Conservation (phyloP, 108 stramenopile genomes). For the Epithemia pelagica region DNA sequence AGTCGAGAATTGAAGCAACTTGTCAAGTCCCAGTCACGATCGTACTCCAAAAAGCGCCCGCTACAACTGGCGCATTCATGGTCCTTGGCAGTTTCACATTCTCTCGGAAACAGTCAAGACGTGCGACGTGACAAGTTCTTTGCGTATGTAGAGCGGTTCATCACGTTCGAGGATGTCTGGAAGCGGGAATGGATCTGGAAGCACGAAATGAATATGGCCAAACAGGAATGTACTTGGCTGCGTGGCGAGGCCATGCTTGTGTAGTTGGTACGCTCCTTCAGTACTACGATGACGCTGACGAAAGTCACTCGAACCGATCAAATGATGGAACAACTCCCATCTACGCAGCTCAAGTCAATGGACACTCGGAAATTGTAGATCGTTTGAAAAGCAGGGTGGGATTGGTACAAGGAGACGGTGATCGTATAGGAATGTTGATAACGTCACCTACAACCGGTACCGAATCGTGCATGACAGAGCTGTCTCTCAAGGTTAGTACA, state of each 20-base stretch:
- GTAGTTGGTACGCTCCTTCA: slow-evolving; percentile 42
- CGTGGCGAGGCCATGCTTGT: slow-evolving; percentile 44
- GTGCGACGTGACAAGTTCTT: slow-evolving; percentile 75
- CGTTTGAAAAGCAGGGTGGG: not conserved
- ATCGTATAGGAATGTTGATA: too few species aligned
- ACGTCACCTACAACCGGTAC: not conserved
- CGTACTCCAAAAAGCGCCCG: slow-evolving; percentile 21
- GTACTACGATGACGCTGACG: slow-evolving; percentile 36
- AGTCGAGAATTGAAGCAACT: not conserved
- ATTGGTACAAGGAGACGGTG: not conserved
- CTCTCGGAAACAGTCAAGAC: slow-evolving; percentile 45
- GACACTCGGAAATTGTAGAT: slow-evolving; percentile 21
- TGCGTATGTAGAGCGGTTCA: slow-evolving; percentile 37
- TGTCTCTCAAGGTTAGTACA: slow-evolving; percentile 15
- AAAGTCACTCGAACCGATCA: slow-evolving; percentile 20
- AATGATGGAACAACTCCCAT: slow-evolving; percentile 52
- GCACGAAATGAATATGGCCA: slow-evolving; percentile 68
- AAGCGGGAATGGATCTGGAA: slow-evolving; percentile 62
- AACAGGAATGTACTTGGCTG: slow-evolving; percentile 63
- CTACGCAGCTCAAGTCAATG: slow-evolving; percentile 19
- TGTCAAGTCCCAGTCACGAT: not conserved
- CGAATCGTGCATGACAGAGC: not conserved
- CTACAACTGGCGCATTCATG: slow-evolving; percentile 41
- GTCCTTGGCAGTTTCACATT: slow-evolving; percentile 40
- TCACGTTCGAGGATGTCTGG: slow-evolving; percentile 44